Base-by-base conservation (phyloP, 2,329 filamentous ascomycete genomes). In the Epichloe festucae region DNA sequence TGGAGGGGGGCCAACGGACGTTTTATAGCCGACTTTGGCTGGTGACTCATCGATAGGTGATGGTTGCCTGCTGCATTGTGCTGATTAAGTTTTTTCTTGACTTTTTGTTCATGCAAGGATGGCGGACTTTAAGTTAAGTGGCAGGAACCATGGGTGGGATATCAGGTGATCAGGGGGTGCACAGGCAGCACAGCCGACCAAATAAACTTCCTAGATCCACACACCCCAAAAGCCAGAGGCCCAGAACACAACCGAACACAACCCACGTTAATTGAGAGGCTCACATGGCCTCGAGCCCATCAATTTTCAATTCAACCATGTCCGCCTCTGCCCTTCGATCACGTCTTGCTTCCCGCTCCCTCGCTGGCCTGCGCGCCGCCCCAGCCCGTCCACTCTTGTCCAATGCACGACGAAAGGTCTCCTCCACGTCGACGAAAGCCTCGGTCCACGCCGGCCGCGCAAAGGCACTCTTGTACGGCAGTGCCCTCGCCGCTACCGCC, bases 391-490 rank as follows among this genome's bases (percentile, higher is more conserved):
- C 49, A 15, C 41, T 42, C 23, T 52, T 52, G 17, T 40, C 48
- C 17, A 40, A 53, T 61, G 48, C 60, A 61, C 53, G 17, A 52
- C 66, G 66, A 40, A 39, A 36, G 27, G 57, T 63, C 56, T 63
- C 62, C 45, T 69, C 69, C 11, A 59, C 67, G 17, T 58, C 60
- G 17, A 54, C 60, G 44, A 62, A 60, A 54, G 60, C 58, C 51
- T 61, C 60, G 47, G 52, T 52, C n/a, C 55, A 58, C 31, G 54
- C 62, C 38, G 65, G 67, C 41, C 59, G 63, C 31, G 52, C 65
- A 46, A 73, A 70, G 55, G 62, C 65, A 8, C 54, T 70, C 23
- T 54, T 73, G 21, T 72, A 71, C 54, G 63, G 70, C 46, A 64
- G 69, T 34, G 66, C 69, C 8, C 53, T 76, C 7, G 70, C 69